These are phyloP conservation scores for Phalaenopsis aphrodite DNA, from an alignment of 106 monocot species.

Conservation along the genomic window DNA sequence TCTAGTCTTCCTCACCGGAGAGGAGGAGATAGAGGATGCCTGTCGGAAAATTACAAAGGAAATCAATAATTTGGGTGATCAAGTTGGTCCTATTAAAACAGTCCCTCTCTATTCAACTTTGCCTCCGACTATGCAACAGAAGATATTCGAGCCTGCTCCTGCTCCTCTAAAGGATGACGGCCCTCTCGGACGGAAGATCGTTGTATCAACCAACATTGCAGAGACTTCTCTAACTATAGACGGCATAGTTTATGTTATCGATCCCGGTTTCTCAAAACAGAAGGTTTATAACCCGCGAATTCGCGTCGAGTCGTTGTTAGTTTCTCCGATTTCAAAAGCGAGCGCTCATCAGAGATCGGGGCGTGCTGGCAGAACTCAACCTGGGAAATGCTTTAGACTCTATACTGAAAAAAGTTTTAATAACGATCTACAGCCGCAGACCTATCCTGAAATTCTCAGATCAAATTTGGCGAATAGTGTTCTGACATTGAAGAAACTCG, in stretches of 20 bases:
- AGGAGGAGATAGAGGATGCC: constrained; percentile 67
- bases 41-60: constrained; percentile 59
- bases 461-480: constrained; percentile 59
- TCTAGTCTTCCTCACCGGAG: constrained; percentile 68
- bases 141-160: constrained; percentile 63
- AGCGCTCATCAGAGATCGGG: constrained; percentile 72
- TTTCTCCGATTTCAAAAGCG: constrained; percentile 73
- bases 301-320: constrained; percentile 63
- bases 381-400: constrained; percentile 76
- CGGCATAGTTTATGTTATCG: constrained; percentile 82
- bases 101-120: constrained; percentile 66
- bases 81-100: constrained; percentile 59
- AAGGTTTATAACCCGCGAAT: constrained; percentile 74
- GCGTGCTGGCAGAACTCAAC: constrained; percentile 75
- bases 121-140: constrained; percentile 63
- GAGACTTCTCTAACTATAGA: constrained; percentile 82
- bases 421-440: constrained; percentile 57
- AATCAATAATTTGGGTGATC: constrained; percentile 62
- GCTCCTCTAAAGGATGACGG: constrained; percentile 48
- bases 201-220: constrained; percentile 75
- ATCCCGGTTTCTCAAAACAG: constrained; percentile 76
- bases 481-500: constrained; percentile 61
- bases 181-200: constrained; percentile 69
- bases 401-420: constrained; percentile 63
- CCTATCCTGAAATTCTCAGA: constrained; percentile 71